These are phyloP conservation scores for Conticribra weissflogii DNA, from an alignment of 108 stramenopile species.

Conservation along the genomic window DNA sequence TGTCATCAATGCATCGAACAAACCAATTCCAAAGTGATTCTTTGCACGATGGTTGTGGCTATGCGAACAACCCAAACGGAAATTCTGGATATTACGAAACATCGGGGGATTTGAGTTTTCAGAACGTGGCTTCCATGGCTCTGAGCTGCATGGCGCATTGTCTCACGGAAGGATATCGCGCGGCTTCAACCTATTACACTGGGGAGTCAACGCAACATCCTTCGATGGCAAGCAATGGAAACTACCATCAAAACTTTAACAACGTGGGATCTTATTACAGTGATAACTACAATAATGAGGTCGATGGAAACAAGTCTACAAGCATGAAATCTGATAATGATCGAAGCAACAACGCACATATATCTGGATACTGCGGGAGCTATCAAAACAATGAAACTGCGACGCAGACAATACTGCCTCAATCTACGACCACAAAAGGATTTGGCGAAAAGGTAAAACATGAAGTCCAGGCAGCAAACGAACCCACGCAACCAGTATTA, in stretches of 20 bases:
- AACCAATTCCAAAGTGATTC: background rate
- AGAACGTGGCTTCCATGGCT: slow-evolving; percentile 30
- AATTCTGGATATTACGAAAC: background rate
- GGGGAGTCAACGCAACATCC: background rate
- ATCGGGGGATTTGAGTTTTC: slow-evolving; percentile 14
- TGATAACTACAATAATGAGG: background rate
- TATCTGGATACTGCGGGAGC: too few relatives aligned
- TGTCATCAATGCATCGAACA: background rate
- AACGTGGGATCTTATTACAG: slow-evolving; percentile 15
- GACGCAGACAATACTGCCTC: too few relatives aligned
- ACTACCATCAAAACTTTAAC: slow-evolving; percentile 1
- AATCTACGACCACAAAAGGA: too few relatives aligned
- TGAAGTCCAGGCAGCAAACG: background rate
- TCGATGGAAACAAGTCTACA: background rate
- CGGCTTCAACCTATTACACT: slow-evolving; percentile 33
- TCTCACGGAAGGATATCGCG: slow-evolving; percentile 41
- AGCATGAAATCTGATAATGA: background rate
- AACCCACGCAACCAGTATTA: background rate
- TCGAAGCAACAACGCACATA: background rate
- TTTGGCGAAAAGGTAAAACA: slow-evolving; percentile 1
- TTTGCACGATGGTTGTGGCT: background rate
- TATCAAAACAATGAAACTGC: too few relatives aligned
- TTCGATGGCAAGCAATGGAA: background rate
- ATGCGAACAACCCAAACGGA: background rate
- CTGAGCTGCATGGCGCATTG: slow-evolving; percentile 32